phyloP scores from a whole-genome alignment of 345 rosid genomes.

The Dipteronia sinensis region DNA sequence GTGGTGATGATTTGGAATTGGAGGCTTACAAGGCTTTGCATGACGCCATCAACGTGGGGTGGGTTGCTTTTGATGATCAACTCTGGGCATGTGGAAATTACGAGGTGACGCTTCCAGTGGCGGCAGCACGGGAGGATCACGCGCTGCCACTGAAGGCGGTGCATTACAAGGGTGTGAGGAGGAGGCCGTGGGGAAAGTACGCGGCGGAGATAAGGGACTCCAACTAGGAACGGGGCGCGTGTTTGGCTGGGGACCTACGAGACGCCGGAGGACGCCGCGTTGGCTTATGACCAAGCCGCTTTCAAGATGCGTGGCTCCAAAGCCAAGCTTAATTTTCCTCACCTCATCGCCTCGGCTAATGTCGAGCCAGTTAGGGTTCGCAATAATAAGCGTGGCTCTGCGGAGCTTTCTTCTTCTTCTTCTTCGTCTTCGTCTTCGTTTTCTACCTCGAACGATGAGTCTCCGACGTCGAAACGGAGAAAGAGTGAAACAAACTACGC shows the following conservation, averaged over 20 bases:
- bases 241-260: slow-evolving; percentile 76
- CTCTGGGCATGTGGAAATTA: neutral
- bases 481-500: neutral
- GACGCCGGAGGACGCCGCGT: slow-evolving; percentile 34
- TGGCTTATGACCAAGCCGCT: slow-evolving; percentile 26
- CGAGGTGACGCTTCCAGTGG: neutral
- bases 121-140: neutral
- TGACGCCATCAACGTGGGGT: neutral
- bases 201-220: slow-evolving; percentile 76
- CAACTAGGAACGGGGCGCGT: slow-evolving; percentile 63
- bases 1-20: neutral
- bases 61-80: neutral
- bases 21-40: neutral
- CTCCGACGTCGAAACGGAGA: neutral
- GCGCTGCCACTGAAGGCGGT: slow-evolving; percentile 2
- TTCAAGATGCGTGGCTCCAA: slow-evolving; percentile 23
- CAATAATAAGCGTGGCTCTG: slow-evolving; percentile 22
- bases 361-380: slow-evolving; percentile 11
- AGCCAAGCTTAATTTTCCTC: slow-evolving; percentile 25
- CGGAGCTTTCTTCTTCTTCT: neutral
- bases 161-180: slow-evolving; percentile 34
- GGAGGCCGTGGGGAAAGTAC: slow-evolving; percentile 71
- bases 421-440: neutral
- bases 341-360: slow-evolving; percentile 11
- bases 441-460: neutral